Evolutionary conservation across 371 early-diverging fungal genomes (phyloP).

Genomic region (Lichtheimia hyalospora): DNA sequence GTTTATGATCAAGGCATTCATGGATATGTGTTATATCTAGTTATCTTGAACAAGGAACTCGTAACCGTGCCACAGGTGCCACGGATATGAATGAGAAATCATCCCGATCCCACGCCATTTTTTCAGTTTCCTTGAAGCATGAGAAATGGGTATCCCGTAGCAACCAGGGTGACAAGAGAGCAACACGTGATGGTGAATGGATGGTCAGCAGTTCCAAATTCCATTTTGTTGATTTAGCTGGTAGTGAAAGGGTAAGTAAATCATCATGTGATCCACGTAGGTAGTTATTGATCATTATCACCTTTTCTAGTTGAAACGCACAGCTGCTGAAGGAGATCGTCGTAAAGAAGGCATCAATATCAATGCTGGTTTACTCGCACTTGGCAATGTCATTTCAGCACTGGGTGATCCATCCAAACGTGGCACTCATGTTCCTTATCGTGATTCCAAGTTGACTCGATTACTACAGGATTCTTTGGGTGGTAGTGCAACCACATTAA

Average conservation of each 20-base stretch:
- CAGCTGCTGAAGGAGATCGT: slow-evolving; percentile 92
- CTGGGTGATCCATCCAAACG: slow-evolving; percentile 85
- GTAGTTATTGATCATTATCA: neutral
- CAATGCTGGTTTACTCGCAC: slow-evolving; percentile 95
- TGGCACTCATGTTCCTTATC: slow-evolving; percentile 87
- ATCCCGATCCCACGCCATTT: slow-evolving; percentile 98
- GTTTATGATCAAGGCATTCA: neutral
- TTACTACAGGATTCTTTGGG: slow-evolving; percentile 97
- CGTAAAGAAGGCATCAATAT: slow-evolving; percentile 98
- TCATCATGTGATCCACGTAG: no score
- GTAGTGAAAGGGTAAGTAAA: slow-evolving; percentile 86
- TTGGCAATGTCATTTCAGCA: slow-evolving; percentile 99
- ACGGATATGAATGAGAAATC: slow-evolving; percentile 98
- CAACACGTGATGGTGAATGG: slow-evolving; percentile 36
- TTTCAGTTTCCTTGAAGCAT: slow-evolving; percentile 87
- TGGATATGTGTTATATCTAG: slow-evolving; percentile 18
- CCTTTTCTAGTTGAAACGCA: slow-evolving; percentile 77
- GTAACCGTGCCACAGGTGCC: slow-evolving; percentile 87
- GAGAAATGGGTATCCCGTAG: slow-evolving; percentile 41
- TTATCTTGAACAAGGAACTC: slow-evolving; percentile 75
- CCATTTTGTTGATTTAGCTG: slow-evolving; percentile 99
- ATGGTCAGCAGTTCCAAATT: slow-evolving; percentile 83
- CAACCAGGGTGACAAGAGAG: neutral
- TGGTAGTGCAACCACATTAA: slow-evolving; percentile 88
- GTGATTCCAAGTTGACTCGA: slow-evolving; percentile 98